These are phyloP conservation scores for Aspergillus unguis DNA, from an alignment of 2,329 filamentous ascomycete genomes.

Conservation along the genomic window DNA sequence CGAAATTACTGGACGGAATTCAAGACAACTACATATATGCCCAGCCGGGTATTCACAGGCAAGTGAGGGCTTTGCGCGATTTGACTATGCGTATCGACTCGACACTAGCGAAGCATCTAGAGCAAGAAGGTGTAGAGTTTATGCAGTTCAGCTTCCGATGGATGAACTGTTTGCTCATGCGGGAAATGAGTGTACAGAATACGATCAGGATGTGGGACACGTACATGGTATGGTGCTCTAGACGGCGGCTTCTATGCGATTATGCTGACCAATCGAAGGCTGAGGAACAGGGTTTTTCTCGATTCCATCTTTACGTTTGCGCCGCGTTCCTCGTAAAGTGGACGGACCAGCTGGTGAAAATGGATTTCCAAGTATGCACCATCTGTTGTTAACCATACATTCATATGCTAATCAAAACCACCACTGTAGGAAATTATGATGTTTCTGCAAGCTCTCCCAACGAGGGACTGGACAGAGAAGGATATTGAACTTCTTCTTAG, in stretches of 20 bases:
- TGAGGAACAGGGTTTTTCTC: constrained; percentile 96
- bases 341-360: constrained; percentile 89
- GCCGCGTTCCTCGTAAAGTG: constrained; percentile 97
- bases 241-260: constrained; percentile 4
- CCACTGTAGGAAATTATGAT: constrained; percentile 90
- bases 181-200: constrained; percentile 93
- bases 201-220: constrained; percentile 99
- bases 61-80: constrained; percentile 84
- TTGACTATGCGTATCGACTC: constrained; percentile 87
- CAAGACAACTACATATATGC: constrained; percentile 99
- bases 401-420: constrained; percentile 14
- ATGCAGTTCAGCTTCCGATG: constrained; percentile 99
- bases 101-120: constrained; percentile 79
- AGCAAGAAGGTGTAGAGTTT: constrained; percentile 90
- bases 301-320: constrained; percentile 97
- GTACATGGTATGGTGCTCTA: constrained; percentile 68
- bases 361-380: constrained; percentile 73
- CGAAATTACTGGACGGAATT: constrained; percentile 96
- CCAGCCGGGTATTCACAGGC: constrained; percentile 92
- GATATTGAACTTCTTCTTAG: constrained; percentile 94
- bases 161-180: constrained; percentile 99
- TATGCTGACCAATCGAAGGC: constrained; percentile 56
- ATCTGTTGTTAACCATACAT: background rate
- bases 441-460: constrained; percentile 94
- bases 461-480: constrained; percentile 93